Conservation (phyloP, 2,329 filamentous ascomycete species). For the Penicillium expansum region DNA sequence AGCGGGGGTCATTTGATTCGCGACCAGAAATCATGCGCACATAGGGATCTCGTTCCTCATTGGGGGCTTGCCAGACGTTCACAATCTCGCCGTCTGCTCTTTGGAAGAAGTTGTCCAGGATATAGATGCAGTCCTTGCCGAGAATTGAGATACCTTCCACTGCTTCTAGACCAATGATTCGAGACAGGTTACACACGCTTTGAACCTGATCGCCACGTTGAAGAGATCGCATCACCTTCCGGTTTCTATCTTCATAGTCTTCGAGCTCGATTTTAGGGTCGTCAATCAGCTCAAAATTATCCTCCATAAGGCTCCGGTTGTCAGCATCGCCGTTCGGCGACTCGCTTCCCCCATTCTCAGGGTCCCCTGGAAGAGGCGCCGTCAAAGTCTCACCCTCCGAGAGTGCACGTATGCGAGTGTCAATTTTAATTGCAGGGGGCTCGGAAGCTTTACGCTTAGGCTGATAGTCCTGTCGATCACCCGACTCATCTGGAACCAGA, state of each 20-base stretch:
- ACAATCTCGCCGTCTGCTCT: constrained; percentile 94
- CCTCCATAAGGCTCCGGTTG: constrained; percentile 59
- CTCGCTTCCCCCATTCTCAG: constrained; percentile 32
- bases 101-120: constrained; percentile 96
- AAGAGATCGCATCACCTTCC: constrained; percentile 93
- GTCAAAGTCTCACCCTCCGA: constrained; percentile 44
- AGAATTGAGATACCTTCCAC: constrained; percentile 91
- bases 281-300: constrained; percentile 94
- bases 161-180: constrained; percentile 88
- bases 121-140: constrained; percentile 86
- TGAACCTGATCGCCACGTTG: constrained; percentile 89
- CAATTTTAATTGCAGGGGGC: constrained; percentile 46
- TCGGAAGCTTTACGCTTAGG: constrained; percentile 74
- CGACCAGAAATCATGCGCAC: constrained; percentile 87
- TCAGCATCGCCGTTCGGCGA: constrained; percentile 34
- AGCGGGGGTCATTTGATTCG: constrained; percentile 59
- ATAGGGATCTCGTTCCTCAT: constrained; percentile 91
- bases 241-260: constrained; percentile 93
- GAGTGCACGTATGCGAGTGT: constrained; percentile 43
- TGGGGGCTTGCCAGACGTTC: constrained; percentile 88
- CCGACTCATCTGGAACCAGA: constrained; percentile 72
- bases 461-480: constrained; percentile 70
- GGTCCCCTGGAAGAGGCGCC: constrained; percentile 37
- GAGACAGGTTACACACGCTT: constrained; percentile 90
- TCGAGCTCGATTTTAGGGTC: constrained; percentile 84